Evolutionary conservation across 2,329 filamentous ascomycete genomes (phyloP), one percentile per base, ranked within the genome.

Genomic region (Nigrograna mackinnonii): DNA sequence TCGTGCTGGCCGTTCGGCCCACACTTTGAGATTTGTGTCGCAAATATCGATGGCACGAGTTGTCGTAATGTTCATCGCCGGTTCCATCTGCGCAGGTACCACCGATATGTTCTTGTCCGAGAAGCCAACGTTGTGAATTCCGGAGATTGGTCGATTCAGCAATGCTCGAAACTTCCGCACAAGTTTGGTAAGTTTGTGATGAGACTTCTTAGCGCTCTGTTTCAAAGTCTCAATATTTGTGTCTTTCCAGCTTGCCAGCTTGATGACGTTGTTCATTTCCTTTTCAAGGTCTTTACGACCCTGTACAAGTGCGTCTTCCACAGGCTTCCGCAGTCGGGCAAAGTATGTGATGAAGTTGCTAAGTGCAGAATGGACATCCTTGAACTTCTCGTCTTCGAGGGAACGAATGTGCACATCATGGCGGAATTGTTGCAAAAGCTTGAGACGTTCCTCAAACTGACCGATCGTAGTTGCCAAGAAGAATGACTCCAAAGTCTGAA

Each of bases 211-310:
- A 1, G 94, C 91, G 67, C 92, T 97, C 61, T 96, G 91, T 52
- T 86, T 83, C 13, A 99, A 74, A 1, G 90, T 89, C 35, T 86
- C 86, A 48, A 99, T 95, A 59, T 97, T 99, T 17, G 89, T 96
- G 56, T 99, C 94, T 66, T 95, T 96, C 95, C 95, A 99, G 67
- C 91, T 96, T 6, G 91, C 91, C 56, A 99, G 75, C 39, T 95
- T 83, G 13, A 99, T 80, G n/a, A 96, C 85, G 55, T 97, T 89
- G 64, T 87, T 92, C 79, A 97, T 89, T 43, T 90, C 84, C 69
- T 91, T 96, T 66, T 97, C 92, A n/a, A 97, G 78, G 0, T 79
- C 77, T 5, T 77, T 73, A 41, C 90, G 83, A n/a, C 85, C 87
- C 33, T 81, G 82, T 16, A 73, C 72, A 24, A 96, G 78, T 1